These are phyloP conservation scores for Pyracantha coccinea DNA, from an alignment of 331 rosid species.

Conservation along the genomic window DNA sequence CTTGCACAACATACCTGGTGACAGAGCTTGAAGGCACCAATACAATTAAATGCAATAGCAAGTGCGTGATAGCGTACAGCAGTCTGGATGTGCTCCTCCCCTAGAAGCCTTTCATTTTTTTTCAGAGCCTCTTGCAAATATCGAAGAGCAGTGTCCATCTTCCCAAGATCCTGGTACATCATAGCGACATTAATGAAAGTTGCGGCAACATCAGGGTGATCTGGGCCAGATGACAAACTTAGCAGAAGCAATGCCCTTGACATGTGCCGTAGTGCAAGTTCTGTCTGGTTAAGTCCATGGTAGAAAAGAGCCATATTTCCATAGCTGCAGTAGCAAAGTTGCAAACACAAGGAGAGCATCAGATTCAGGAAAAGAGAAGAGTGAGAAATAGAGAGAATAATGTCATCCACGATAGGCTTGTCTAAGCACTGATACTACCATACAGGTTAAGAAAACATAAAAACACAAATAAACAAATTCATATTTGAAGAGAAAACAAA, in stretches of 20 bases:
- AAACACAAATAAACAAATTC: neutral
- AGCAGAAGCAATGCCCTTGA: slow-evolving; percentile 88
- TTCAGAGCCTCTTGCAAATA: slow-evolving; percentile 97
- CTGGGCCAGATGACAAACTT: slow-evolving; percentile 94
- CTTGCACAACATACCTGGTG: slow-evolving; percentile 56
- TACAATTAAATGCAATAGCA: slow-evolving; percentile 91
- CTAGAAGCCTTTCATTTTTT: slow-evolving; percentile 94
- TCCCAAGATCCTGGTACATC: slow-evolving; percentile 99
- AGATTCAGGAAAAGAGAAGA: neutral
- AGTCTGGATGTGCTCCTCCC: slow-evolving; percentile 96
- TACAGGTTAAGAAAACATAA: neutral
- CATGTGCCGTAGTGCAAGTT: slow-evolving; percentile 92
- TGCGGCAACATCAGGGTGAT: slow-evolving; percentile 98
- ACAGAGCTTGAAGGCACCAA: slow-evolving; percentile 95
- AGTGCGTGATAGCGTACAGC: slow-evolving; percentile 99
- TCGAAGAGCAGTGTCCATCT: slow-evolving; percentile 95
- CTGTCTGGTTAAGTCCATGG: slow-evolving; percentile 93
- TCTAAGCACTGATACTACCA: neutral
- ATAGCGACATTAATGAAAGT: slow-evolving; percentile 90
- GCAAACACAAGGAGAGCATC: neutral
- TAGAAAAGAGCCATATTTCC: slow-evolving; percentile 96
- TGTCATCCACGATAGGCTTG: neutral
- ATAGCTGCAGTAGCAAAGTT: slow-evolving; percentile 52
- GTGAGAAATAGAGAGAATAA: neutral
- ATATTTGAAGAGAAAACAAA: neutral